Conservation (phyloP, 768 basidiomycete genomes). For the Lactarius deliciosus region DNA sequence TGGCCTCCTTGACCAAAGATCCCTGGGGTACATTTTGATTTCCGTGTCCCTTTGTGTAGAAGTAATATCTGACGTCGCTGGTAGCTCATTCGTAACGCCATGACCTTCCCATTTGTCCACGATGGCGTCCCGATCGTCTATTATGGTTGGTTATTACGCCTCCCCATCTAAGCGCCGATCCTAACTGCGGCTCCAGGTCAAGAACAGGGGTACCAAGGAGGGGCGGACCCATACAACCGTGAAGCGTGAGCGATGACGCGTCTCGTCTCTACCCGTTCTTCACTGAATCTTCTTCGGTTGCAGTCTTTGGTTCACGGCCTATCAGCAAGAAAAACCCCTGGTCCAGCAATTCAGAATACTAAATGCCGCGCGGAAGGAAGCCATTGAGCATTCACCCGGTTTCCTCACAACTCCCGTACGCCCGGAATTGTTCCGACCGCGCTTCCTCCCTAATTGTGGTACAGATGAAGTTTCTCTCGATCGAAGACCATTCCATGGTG, state of each 20-base stretch:
- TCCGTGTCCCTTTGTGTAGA: background rate
- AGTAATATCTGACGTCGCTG: background rate
- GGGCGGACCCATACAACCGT: constrained; percentile 47
- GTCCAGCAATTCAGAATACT: constrained; percentile 47
- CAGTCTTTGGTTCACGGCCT: constrained; percentile 62
- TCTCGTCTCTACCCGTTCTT: background rate
- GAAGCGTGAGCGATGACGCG: constrained; percentile 42
- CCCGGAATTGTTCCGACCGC: background rate
- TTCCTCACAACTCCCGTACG: constrained; percentile 52
- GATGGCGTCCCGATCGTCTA: constrained; percentile 54
- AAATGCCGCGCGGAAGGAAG: constrained; percentile 55
- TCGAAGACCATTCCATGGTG: constrained; percentile 43
- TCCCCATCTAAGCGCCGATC: background rate
- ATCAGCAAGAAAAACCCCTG: constrained; percentile 49
- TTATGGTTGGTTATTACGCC: constrained; percentile 40
- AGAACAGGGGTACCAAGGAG: constrained; percentile 51
- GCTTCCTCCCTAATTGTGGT: background rate
- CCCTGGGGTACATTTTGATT: constrained; percentile 38
- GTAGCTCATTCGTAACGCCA: constrained; percentile 47
- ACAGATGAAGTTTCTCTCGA: constrained; percentile 49
- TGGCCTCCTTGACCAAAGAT: constrained; percentile 45
- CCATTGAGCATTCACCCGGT: constrained; percentile 42
- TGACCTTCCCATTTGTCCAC: constrained; percentile 50
- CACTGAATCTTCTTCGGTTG: background rate
- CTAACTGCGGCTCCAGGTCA: constrained; percentile 38